A percentile compares a stretch with the other conserved stretches of the same genome.
Conservation (phyloP, 108 stramenopile species). For the Asterionellopsis glacialis region DNA sequence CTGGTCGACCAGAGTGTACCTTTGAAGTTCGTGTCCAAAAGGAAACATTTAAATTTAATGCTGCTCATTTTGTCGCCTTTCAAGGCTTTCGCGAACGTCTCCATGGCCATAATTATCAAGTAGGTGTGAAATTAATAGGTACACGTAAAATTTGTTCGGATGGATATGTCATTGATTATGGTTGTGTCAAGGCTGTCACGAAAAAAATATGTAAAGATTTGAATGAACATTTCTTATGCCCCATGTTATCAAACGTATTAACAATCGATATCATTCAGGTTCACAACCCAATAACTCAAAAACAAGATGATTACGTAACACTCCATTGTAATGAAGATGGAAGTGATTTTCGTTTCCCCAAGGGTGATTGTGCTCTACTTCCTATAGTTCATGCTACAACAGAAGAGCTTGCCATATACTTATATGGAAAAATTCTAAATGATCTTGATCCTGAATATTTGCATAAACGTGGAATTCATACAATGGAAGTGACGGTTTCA, state of each 20-base stretch:
- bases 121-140: constrained; percentile 72
- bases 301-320: constrained; percentile 27
- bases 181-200: constrained; percentile 80
- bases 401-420: constrained; percentile 90
- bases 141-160: constrained; percentile 53
- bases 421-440: constrained; percentile 64
- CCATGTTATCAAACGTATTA: constrained; percentile 79
- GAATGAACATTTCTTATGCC: constrained; percentile 93
- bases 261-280: constrained; percentile 30
- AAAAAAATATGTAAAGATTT: constrained; percentile 80
- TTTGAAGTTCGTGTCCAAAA: constrained; percentile 81
- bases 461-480: constrained; percentile 66
- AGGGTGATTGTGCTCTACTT: constrained; percentile 81
- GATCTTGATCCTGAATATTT: constrained; percentile 65
- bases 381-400: constrained; percentile 93
- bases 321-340: constrained; percentile 88
- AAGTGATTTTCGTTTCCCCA: constrained; percentile 71
- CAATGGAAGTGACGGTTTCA: constrained; percentile 83
- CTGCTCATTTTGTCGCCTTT: constrained; percentile 94
- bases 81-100: constrained; percentile 89
- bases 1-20: background rate
- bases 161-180: constrained; percentile 95
- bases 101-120: constrained; percentile 93
- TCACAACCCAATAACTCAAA: constrained; percentile 13
- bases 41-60: constrained; percentile 96